phyloP scores from a whole-genome alignment of 2,329 filamentous ascomycete genomes.

The Stagonosporopsis tanaceti region DNA sequence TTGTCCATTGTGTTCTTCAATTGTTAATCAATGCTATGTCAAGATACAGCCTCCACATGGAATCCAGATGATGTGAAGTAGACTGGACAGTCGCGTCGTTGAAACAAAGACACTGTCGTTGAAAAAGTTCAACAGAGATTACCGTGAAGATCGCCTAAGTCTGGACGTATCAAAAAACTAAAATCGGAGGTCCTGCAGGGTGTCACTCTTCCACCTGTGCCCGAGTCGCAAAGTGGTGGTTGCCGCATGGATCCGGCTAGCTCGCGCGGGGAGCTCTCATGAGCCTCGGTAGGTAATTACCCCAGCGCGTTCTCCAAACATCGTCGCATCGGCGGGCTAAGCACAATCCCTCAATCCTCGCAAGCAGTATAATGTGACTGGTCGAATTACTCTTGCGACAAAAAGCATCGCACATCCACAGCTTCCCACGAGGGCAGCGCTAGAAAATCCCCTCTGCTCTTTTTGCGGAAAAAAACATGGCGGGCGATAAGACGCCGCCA shows the following conservation, averaged over 20 bases:
- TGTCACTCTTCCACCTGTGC: background rate
- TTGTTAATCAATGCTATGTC: background rate
- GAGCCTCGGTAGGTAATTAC: slow-evolving; percentile 37
- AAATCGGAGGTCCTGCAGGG: background rate
- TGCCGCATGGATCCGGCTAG: slow-evolving; percentile 19
- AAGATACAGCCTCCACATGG: background rate
- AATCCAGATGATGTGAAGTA: background rate
- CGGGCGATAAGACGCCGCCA: slow-evolving; percentile 29
- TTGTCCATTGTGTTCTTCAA: background rate
- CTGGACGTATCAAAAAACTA: background rate
- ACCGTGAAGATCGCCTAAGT: background rate
- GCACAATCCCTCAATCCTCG: background rate
- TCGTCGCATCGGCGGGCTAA: background rate
- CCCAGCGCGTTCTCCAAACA: slow-evolving; percentile 26
- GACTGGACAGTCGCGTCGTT: background rate
- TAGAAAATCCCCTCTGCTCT: too few species aligned
- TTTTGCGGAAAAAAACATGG: slow-evolving; percentile 25
- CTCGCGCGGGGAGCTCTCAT: slow-evolving; percentile 28
- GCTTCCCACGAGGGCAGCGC: too few species aligned
- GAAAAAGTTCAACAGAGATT: background rate
- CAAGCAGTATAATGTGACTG: slow-evolving; percentile 30
- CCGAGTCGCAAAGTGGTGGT: background rate
- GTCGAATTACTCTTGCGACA: slow-evolving; percentile 19
- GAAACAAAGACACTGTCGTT: background rate
- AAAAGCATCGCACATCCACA: slow-evolving; percentile 14